Conservation (phyloP, 768 basidiomycete genomes). For the Coprinopsis strossmayeri region DNA sequence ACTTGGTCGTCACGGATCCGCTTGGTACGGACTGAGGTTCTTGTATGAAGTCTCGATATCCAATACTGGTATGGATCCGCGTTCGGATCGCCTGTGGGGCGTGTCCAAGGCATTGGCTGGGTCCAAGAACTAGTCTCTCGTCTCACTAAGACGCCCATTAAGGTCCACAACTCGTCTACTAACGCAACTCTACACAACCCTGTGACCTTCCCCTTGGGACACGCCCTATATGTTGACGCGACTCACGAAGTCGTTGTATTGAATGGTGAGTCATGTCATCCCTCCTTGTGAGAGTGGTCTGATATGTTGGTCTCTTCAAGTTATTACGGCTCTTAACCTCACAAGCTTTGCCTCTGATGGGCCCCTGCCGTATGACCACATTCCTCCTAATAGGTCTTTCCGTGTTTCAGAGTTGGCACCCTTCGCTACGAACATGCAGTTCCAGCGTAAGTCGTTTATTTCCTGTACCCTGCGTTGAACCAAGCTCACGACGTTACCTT, state of each 20-base stretch:
- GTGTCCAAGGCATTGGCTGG: slow-evolving; percentile 74
- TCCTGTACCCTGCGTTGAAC: neutral
- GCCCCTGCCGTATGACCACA: slow-evolving; percentile 69
- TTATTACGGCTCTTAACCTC: slow-evolving; percentile 82
- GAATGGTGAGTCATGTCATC: slow-evolving; percentile 46
- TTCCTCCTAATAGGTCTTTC: slow-evolving; percentile 60
- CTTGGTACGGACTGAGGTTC: neutral
- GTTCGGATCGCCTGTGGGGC: slow-evolving; percentile 77
- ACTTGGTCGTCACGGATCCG: neutral
- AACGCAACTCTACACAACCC: slow-evolving; percentile 72
- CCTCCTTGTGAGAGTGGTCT: neutral
- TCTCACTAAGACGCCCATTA: slow-evolving; percentile 69
- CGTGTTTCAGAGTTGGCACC: slow-evolving; percentile 73
- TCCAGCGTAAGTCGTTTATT: slow-evolving; percentile 57
- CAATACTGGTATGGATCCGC: slow-evolving; percentile 61
- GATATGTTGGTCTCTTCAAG: slow-evolving; percentile 26
- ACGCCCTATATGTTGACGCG: slow-evolving; percentile 80
- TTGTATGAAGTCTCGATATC: slow-evolving; percentile 48
- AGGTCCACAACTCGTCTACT: slow-evolving; percentile 70
- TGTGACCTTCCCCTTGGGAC: slow-evolving; percentile 63
- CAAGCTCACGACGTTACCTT: too few relatives aligned
- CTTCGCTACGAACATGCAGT: slow-evolving; percentile 84
- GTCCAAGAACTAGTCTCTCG: slow-evolving; percentile 80
- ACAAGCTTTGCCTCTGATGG: slow-evolving; percentile 67
- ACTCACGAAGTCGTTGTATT: slow-evolving; percentile 89